These are phyloP conservation scores for Termitomyces sp. DNA, from an alignment of 768 basidiomycete genomes.

Conservation along the genomic window DNA sequence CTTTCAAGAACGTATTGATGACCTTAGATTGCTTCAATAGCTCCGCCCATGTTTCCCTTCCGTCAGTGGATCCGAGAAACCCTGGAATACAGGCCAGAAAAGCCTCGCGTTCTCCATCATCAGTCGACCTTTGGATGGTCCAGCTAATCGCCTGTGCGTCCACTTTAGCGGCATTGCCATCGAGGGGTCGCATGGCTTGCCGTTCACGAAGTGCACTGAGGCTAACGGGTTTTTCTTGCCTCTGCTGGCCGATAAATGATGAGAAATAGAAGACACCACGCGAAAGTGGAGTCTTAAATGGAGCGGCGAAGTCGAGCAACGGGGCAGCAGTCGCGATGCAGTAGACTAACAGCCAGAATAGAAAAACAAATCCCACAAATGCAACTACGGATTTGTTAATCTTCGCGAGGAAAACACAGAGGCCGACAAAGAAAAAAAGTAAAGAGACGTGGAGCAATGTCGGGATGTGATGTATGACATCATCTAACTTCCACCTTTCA, in stretches of 20 bases:
- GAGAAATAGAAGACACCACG: neutral
- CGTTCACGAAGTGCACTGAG: neutral
- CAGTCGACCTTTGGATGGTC: neutral
- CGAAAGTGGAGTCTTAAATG: conserved; percentile 3
- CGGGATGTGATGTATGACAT: neutral
- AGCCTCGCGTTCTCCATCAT: neutral
- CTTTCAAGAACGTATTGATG: neutral
- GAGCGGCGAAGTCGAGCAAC: neutral
- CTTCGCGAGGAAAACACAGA: neutral
- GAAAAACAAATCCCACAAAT: neutral
- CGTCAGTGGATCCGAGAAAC: neutral
- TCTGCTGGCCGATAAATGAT: neutral
- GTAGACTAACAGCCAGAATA: neutral
- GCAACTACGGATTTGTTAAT: neutral
- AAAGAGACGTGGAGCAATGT: conserved; percentile 1
- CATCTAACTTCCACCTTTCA: conserved; percentile 1
- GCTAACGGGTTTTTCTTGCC: neutral
- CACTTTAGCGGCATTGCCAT: neutral
- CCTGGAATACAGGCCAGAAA: neutral
- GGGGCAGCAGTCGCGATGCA: neutral
- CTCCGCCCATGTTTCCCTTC: neutral
- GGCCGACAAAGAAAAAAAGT: conserved; percentile 4
- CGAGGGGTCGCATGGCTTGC: neutral
- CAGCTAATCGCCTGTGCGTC: neutral
- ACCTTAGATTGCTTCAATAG: neutral